Conservation (phyloP, 2,329 filamentous ascomycete genomes). For the Aspergillus sp. region DNA sequence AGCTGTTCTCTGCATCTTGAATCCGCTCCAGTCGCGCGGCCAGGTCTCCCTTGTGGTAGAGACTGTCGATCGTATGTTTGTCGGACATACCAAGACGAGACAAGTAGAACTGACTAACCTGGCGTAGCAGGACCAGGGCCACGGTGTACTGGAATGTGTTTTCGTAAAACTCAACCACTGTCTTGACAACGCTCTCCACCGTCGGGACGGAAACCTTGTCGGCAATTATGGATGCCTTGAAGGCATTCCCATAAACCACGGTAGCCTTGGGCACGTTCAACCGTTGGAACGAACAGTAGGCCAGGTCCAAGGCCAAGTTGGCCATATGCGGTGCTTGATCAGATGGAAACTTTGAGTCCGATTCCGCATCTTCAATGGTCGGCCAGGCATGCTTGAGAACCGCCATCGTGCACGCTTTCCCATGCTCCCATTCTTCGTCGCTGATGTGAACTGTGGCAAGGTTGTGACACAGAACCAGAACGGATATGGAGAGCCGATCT, state of each 20-base stretch:
- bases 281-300: conserved; percentile 27
- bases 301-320: conserved; percentile 25
- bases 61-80: conserved; percentile 39
- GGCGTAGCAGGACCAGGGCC: conserved; percentile 22
- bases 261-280: conserved; percentile 23
- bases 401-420: conserved; percentile 20
- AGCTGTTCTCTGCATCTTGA: conserved; percentile 31
- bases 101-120: conserved; percentile 25
- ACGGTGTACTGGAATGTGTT: conserved; percentile 30
- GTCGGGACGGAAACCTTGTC: conserved; percentile 25
- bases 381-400: conserved; percentile 28
- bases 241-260: conserved; percentile 26
- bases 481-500: conserved; percentile 16
- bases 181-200: conserved; percentile 25
- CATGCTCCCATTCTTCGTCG: conserved; percentile 24
- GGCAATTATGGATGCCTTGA: conserved; percentile 23
- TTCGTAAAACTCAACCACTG: conserved; percentile 30
- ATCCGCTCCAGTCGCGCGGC: conserved; percentile 35
- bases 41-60: conserved; percentile 43
- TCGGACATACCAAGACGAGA: conserved; percentile 29
- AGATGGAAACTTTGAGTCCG: conserved; percentile 21
- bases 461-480: conserved; percentile 24
- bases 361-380: conserved; percentile 20
- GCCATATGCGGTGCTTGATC: conserved; percentile 25
- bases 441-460: conserved; percentile 24